Percentiles rank a stretch among this genome's conserved stretches.
Evolutionary conservation across 1,139 yeast species (phyloP).

Genomic region (Zygosaccharomyces sapae): DNA sequence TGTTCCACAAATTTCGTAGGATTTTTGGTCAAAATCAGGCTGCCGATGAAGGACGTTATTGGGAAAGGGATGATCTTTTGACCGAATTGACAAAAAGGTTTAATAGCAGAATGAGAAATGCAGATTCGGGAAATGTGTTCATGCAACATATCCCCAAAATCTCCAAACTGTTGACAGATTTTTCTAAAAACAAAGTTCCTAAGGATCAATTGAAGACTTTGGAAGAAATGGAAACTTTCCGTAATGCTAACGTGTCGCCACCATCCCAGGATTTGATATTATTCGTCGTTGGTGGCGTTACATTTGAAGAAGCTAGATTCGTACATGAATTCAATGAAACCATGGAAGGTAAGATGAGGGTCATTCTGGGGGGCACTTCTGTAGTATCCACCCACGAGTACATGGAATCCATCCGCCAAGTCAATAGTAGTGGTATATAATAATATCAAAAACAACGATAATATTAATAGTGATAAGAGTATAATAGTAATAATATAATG

Average conservation of each 20-base stretch:
- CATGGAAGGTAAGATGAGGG: slow-evolving; percentile 47
- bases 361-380: slow-evolving; percentile 74
- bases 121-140: slow-evolving; percentile 48
- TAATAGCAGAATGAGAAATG: slow-evolving; percentile 27
- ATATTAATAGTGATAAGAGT: too few relatives aligned
- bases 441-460: background rate
- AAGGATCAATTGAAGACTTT: slow-evolving; percentile 48
- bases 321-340: slow-evolving; percentile 64
- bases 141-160: slow-evolving; percentile 77
- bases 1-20: slow-evolving; percentile 28
- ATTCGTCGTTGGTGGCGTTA: slow-evolving; percentile 84
- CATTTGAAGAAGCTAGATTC: slow-evolving; percentile 85
- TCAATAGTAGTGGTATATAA: slow-evolving; percentile 10
- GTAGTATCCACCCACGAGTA: slow-evolving; percentile 59
- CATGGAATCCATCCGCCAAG: slow-evolving; percentile 37
- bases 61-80: slow-evolving; percentile 31
- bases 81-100: slow-evolving; percentile 36
- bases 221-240: slow-evolving; percentile 25
- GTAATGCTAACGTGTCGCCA: slow-evolving; percentile 18
- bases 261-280: slow-evolving; percentile 72
- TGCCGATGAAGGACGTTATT: slow-evolving; percentile 7
- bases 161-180: slow-evolving; percentile 47
- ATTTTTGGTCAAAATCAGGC: slow-evolving; percentile 13
- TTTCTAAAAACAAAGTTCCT: slow-evolving; percentile 50
- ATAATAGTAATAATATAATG: background rate